A percentile compares a stretch with the other conserved stretches of the same genome.
phyloP scores from a whole-genome alignment of 73 alveolate species.

The Uronychia setigera region DNA sequence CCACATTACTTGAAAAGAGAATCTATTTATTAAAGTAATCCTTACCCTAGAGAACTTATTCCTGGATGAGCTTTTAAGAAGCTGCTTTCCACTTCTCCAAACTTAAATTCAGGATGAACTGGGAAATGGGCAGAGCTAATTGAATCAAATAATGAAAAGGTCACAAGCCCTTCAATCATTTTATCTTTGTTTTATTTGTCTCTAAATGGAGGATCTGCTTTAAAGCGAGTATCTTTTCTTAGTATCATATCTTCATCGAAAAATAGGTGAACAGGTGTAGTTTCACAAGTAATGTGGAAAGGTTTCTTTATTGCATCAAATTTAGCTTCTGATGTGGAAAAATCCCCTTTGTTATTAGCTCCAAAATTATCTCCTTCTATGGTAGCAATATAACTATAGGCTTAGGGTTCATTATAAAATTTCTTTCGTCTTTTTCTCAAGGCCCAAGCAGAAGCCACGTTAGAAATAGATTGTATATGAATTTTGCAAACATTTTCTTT shows the following conservation, averaged over 20 bases:
- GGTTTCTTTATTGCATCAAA: neutral
- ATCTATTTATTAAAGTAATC: neutral
- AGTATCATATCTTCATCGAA: neutral
- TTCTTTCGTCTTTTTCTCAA: neutral
- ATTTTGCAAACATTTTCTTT: neutral
- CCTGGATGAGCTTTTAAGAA: neutral
- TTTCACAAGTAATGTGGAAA: neutral
- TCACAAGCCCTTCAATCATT: neutral
- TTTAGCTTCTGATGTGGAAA: neutral
- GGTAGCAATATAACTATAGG: neutral
- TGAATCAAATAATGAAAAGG: neutral
- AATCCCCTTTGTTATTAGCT: too few species aligned
- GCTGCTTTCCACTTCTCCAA: neutral
- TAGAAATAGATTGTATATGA: neutral
- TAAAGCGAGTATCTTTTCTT: neutral
- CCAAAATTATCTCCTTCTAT: neutral
- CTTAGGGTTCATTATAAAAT: neutral
- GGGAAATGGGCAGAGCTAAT: slow-evolving; percentile 2
- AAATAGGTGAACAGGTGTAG: neutral
- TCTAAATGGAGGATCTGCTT: neutral
- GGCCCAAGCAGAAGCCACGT: neutral
- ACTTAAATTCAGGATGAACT: neutral
- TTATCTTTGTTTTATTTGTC: neutral
- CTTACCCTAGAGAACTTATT: neutral
- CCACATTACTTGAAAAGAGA: neutral